These are phyloP conservation scores for Meyerozyma guilliermondii DNA, from an alignment of 1,139 yeast genomes.

Conservation along the genomic window DNA sequence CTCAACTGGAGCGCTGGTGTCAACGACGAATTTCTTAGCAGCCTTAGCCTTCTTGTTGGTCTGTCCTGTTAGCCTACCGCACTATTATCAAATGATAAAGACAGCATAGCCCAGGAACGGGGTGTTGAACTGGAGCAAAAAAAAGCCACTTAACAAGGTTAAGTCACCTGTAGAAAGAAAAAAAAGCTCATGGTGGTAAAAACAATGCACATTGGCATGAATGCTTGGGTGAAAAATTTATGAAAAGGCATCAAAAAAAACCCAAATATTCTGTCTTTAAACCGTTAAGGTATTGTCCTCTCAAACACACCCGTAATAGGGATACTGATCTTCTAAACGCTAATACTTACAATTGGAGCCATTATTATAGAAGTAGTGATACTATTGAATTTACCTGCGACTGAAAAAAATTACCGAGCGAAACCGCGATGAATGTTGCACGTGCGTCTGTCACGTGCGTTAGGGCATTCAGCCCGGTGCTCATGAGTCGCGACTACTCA, in stretches of 20 bases:
- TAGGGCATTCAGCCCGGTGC: neutral
- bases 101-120: constrained; percentile 56
- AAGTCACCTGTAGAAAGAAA: neutral
- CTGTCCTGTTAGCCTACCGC: constrained; percentile 64
- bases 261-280: neutral
- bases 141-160: neutral
- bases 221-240: neutral
- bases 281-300: neutral
- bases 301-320: constrained; percentile 1
- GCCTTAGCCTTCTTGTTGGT: constrained; percentile 74
- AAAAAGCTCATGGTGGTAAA: neutral
- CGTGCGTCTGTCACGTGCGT: neutral
- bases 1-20: constrained; percentile 96
- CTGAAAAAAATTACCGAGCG: neutral
- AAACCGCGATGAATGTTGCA: neutral
- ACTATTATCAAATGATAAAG: constrained; percentile 43
- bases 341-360: constrained; percentile 17
- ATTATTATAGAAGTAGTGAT: constrained; percentile 6
- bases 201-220: neutral
- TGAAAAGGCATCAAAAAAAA: neutral
- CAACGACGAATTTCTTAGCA: constrained; percentile 92
- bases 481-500: neutral
- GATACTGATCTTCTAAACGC: constrained; percentile 1
- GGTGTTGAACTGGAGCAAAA: constrained; percentile 7
- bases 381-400: neutral